Base-by-base conservation (phyloP, 176 grass and related monocot species). In the Hordeum vulgare region DNA sequence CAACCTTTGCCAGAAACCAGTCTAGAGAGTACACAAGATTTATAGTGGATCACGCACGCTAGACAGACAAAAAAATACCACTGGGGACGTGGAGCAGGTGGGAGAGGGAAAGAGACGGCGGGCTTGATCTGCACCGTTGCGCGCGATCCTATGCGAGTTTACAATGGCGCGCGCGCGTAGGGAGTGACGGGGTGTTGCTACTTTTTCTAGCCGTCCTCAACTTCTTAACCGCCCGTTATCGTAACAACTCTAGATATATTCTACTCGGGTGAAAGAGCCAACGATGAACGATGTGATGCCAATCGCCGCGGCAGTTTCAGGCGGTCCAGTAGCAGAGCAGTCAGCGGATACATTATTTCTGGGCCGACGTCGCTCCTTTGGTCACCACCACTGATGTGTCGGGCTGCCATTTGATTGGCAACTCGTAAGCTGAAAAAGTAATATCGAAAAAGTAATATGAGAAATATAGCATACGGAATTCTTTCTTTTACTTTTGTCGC, bases 11-110 rank as follows among this genome's bases (percentile, higher is more conserved):
- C 31, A 8, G 54, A 62, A 53, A 39, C 20, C 24, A 40, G 17
- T 20, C 54, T 29, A 78, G 66, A 76, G 64, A 77, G 63, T 17
- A 5, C 27, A 53, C 7, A 1, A 4, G 66, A 64, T 88, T 81
- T 89, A 89, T 85, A 76, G 29, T 40, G 27, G 78, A 59, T 39
- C 67, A 59, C 18, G 51, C 4, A 31, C 17, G n/a, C 8, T 39
- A 6, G 53, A 76, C 27, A n/a, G n/a, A n/a, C n/a, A 24, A 23
- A 33, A 23, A 15, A 25, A 4, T 27, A 9, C 18, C 9, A 0
- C 26, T 9, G 8, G 57, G 20, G 39, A 20, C 60, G 74, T 29
- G 42, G 82, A 77, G 87, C 87, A 77, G 82, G 77, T 89, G 40
- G 39, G 28, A 45, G 2, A 5, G 8, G 9, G 82, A 89, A 81